A percentile compares a stretch with the other conserved stretches of the same genome.
phyloP scores from a whole-genome alignment of 495 filamentous ascomycete species.

The Neurospora cerealis region DNA sequence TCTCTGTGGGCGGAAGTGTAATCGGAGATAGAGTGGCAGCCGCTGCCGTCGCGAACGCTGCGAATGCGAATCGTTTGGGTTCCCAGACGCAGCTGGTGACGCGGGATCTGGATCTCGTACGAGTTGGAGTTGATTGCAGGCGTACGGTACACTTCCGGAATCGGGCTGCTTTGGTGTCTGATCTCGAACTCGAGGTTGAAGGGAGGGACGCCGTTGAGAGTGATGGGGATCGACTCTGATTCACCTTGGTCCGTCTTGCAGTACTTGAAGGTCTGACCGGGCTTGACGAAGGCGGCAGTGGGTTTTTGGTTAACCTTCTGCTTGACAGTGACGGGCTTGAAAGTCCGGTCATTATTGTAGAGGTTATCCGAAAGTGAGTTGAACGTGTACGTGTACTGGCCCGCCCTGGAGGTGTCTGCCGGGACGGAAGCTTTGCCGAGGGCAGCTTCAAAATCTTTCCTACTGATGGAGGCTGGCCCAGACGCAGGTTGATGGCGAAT shows the following conservation, averaged over 20 bases:
- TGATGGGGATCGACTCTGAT: constrained; percentile 79
- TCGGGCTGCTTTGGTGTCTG: constrained; percentile 73
- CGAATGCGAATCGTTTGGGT: constrained; percentile 78
- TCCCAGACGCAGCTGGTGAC: constrained; percentile 69
- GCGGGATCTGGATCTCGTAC: constrained; percentile 75
- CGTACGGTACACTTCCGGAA: constrained; percentile 69
- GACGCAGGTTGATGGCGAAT: constrained; percentile 54
- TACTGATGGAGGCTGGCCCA: constrained; percentile 48
- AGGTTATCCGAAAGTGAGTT: constrained; percentile 67
- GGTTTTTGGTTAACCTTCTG: constrained; percentile 79
- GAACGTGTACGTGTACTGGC: constrained; percentile 79
- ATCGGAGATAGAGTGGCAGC: constrained; percentile 54
- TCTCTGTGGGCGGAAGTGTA: constrained; percentile 10
- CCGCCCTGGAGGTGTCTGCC: constrained; percentile 75
- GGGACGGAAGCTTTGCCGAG: constrained; percentile 61
- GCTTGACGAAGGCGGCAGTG: constrained; percentile 66
- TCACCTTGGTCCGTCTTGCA: constrained; percentile 74
- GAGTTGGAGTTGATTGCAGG: constrained; percentile 61
- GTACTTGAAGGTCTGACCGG: constrained; percentile 91
- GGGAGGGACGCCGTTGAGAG: constrained; percentile 70
- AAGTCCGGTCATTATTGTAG: constrained; percentile 65
- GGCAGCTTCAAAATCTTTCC: constrained; percentile 61
- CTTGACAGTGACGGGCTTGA: constrained; percentile 55
- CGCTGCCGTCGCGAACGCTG: constrained; percentile 74
- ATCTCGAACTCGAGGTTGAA: constrained; percentile 86